Evolutionary conservation across 2,329 filamentous ascomycete genomes (phyloP).

Genomic region (Epichloe typhina): DNA sequence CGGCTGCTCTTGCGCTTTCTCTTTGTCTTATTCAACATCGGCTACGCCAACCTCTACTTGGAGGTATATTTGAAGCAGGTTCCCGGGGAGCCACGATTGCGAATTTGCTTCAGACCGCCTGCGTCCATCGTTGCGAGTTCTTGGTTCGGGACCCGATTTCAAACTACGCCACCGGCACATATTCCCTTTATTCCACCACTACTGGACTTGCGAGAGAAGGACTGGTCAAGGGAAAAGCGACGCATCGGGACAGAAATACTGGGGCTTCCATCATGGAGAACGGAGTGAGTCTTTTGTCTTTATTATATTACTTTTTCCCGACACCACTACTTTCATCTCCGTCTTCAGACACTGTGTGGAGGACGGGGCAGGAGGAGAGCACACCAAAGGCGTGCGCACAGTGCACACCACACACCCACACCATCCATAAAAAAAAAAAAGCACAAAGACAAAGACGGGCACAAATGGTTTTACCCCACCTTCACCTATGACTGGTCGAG

Average conservation of each 20-base stretch:
- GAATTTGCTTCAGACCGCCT: too few relatives aligned
- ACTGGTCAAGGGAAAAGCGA: not conserved
- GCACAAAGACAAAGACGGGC: not conserved
- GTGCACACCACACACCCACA: not conserved
- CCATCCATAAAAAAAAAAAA: not conserved
- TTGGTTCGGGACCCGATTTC: not conserved
- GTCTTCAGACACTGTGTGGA: not conserved
- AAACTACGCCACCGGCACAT: too few relatives aligned
- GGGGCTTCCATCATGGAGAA: constrained; percentile 10
- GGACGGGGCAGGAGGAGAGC: not conserved
- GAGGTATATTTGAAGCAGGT: not conserved
- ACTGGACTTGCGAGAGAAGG: not conserved
- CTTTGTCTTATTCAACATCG: not conserved
- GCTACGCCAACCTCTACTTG: not conserved
- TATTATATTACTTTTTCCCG: not conserved
- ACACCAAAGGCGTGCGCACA: not conserved
- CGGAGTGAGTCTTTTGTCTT: constrained; percentile 7
- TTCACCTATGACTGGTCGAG: constrained; percentile 5
- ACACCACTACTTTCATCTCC: not conserved
- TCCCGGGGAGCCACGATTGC: not conserved
- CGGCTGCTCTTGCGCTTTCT: not conserved
- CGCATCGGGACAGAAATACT: not conserved
- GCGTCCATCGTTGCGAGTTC: not conserved
- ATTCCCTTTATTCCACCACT: too few relatives aligned
- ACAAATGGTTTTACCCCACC: constrained; percentile 8